These are phyloP conservation scores for Talaromyces borbonicus DNA, from an alignment of 495 filamentous ascomycete genomes.

Conservation along the genomic window DNA sequence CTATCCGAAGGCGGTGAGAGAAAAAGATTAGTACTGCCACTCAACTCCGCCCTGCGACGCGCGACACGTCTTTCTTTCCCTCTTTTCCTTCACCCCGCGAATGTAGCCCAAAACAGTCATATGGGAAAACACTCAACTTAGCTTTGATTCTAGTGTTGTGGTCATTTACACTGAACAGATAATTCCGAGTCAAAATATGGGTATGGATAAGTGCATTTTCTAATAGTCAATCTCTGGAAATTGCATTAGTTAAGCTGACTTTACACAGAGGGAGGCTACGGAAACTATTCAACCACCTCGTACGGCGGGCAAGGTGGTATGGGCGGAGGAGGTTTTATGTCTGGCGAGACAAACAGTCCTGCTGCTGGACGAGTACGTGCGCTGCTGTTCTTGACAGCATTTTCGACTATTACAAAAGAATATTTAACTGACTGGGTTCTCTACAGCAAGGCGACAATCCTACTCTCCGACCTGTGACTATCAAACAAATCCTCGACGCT, in stretches of 20 bases:
- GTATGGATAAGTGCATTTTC: conserved; percentile 22
- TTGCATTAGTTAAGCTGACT: not conserved
- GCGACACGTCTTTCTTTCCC: conserved; percentile 34
- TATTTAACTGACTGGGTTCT: not conserved
- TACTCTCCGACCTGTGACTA: conserved; percentile 82
- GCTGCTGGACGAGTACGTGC: conserved; percentile 30
- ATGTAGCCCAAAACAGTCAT: conserved; percentile 20
- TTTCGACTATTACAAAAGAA: not conserved
- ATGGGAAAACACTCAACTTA: conserved; percentile 1
- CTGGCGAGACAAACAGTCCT: conserved; percentile 39
- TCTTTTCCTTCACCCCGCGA: conserved; percentile 15
- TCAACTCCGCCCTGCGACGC: conserved; percentile 17
- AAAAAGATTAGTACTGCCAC: conserved; percentile 14
- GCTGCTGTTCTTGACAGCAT: not conserved
- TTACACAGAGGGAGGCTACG: conserved; percentile 4
- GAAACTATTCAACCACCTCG: conserved; percentile 43
- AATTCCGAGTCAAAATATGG: conserved; percentile 2
- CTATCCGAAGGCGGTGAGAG: conserved; percentile 31
- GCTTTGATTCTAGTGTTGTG: not conserved
- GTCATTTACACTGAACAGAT: not conserved
- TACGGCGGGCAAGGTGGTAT: conserved; percentile 49
- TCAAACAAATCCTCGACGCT: conserved; percentile 85
- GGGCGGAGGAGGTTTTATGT: conserved; percentile 59
- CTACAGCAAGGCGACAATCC: conserved; percentile 47
- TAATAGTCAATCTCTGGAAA: not conserved